phyloP scores from a whole-genome alignment of 2,329 filamentous ascomycete genomes.

The Botrytis byssoidea region DNA sequence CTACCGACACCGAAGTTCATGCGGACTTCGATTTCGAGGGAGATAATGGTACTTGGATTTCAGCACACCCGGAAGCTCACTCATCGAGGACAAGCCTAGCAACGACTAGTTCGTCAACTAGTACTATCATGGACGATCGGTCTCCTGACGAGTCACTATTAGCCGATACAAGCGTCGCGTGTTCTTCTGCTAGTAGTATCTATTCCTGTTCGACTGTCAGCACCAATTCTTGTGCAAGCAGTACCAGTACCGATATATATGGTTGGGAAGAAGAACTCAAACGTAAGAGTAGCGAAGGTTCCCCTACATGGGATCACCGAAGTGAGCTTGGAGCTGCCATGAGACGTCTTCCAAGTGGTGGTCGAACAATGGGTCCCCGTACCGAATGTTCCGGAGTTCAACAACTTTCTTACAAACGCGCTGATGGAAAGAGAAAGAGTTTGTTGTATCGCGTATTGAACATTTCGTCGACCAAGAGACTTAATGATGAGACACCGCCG shows the following conservation, averaged over 20 bases:
- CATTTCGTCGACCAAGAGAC: constrained; percentile 22
- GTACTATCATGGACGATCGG: constrained; percentile 31
- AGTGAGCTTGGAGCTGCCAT: constrained; percentile 21
- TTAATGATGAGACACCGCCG: background rate
- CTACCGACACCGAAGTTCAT: constrained; percentile 27
- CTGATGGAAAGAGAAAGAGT: constrained; percentile 33
- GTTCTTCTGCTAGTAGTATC: constrained; percentile 38
- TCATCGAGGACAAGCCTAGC: constrained; percentile 34
- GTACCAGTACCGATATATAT: constrained; percentile 46
- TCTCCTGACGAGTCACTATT: constrained; percentile 27
- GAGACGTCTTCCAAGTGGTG: constrained; percentile 29
- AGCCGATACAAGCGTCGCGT: constrained; percentile 36
- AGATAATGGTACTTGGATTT: constrained; percentile 35
- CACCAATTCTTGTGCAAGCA: constrained; percentile 34
- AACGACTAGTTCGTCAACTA: constrained; percentile 30
- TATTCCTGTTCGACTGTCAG: constrained; percentile 36
- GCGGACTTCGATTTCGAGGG: constrained; percentile 36
- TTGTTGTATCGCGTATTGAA: constrained; percentile 36
- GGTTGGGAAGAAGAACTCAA: constrained; percentile 55
- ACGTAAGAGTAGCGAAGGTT: constrained; percentile 34
- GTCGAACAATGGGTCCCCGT: constrained; percentile 28
- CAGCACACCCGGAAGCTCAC: constrained; percentile 30
- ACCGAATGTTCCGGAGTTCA: background rate
- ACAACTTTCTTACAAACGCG: constrained; percentile 24
- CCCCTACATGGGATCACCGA: constrained; percentile 27